phyloP scores from a whole-genome alignment of 768 basidiomycete species.

The Leccinum subtestaceum region DNA sequence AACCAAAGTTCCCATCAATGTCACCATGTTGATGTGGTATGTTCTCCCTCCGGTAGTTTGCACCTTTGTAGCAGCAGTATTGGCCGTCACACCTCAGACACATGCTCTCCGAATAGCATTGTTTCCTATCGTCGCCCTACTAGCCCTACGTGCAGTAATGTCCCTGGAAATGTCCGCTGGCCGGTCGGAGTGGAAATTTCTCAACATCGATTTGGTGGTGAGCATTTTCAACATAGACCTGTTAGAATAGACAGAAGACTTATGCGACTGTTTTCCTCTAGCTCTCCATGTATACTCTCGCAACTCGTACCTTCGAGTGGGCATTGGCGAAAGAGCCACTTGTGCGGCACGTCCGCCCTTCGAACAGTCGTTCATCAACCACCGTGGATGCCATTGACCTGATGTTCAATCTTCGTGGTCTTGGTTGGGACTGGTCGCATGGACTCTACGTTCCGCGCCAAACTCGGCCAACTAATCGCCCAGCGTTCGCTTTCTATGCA shows the following conservation, averaged over 20 bases:
- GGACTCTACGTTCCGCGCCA: conserved; percentile 31
- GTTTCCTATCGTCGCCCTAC: conserved; percentile 44
- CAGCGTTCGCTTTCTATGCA: conserved; percentile 37
- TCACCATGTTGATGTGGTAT: conserved; percentile 33
- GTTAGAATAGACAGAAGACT: background rate
- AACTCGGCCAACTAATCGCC: conserved; percentile 38
- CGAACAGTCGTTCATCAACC: background rate
- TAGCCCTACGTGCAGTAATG: conserved; percentile 38
- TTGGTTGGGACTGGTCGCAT: conserved; percentile 60
- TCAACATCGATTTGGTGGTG: conserved; percentile 14
- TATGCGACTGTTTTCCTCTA: background rate
- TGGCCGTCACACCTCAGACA: conserved; percentile 47
- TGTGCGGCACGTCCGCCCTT: conserved; percentile 11
- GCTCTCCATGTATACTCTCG: conserved; percentile 14
- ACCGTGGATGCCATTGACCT: conserved; percentile 49
- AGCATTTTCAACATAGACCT: background rate
- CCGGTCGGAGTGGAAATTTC: background rate
- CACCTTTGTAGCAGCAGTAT: conserved; percentile 47
- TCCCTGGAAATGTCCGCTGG: conserved; percentile 14
- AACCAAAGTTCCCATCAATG: conserved; percentile 28
- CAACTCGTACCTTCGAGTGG: conserved; percentile 19
- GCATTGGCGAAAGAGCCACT: conserved; percentile 11
- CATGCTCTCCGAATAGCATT: conserved; percentile 42
- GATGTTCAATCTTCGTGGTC: conserved; percentile 49
- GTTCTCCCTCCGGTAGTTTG: conserved; percentile 42